A percentile compares a stretch with the other conserved stretches of the same genome.
Conservation (phyloP, 2,329 filamentous ascomycete genomes). For the Colletotrichum sp. region DNA sequence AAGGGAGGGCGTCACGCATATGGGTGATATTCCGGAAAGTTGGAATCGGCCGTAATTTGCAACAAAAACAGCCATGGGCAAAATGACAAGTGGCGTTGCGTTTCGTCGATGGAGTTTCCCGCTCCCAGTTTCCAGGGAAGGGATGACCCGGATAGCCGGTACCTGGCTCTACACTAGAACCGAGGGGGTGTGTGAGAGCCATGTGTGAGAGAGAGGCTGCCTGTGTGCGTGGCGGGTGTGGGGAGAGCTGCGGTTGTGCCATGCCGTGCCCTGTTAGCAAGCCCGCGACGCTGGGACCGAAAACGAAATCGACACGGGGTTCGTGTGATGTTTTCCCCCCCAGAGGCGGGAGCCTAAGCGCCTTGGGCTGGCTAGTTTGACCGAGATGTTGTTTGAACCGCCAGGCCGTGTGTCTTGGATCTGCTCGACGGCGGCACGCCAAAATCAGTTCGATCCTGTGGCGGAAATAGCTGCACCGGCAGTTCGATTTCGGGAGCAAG, state of each 20-base stretch:
- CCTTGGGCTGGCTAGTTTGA: neutral
- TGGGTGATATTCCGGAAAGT: neutral
- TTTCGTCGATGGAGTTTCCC: neutral
- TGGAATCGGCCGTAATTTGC: neutral
- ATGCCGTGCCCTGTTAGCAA: slow-evolving; percentile 12
- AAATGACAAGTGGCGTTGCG: neutral
- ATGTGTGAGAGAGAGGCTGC: neutral
- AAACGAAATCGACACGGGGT: slow-evolving; percentile 14
- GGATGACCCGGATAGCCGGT: slow-evolving; percentile 8
- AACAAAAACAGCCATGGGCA: neutral
- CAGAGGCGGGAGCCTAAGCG: neutral
- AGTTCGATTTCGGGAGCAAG: neutral
- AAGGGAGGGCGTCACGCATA: neutral
- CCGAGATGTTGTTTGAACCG: neutral
- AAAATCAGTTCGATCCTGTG: slow-evolving; percentile 1
- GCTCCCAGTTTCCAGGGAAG: neutral
- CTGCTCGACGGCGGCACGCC: slow-evolving; percentile 1
- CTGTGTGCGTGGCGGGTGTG: neutral
- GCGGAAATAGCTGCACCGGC: neutral
- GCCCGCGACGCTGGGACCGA: neutral
- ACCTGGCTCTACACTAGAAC: neutral
- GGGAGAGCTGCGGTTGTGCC: neutral
- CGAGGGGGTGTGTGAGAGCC: neutral
- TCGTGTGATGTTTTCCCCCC: neutral
- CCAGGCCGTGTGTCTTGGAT: slow-evolving; percentile 16